A percentile compares a stretch with the other conserved stretches of the same genome.
Conservation (phyloP, 2,329 filamentous ascomycete genomes). For the Lasiodiplodia gonubiensis region DNA sequence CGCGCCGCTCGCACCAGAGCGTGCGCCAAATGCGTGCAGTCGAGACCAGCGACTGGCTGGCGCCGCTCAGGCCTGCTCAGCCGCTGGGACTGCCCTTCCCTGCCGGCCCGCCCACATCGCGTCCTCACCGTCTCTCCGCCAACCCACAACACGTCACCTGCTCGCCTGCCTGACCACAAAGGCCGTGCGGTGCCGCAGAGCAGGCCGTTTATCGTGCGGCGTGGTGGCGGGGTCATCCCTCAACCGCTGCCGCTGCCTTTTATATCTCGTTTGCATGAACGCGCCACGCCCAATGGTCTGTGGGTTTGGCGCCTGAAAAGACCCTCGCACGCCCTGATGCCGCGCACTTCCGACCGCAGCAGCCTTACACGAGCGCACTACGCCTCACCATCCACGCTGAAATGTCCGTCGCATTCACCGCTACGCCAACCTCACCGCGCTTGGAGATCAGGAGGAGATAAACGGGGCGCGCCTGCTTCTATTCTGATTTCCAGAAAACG, state of each 20-base stretch:
- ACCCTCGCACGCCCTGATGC: conserved; percentile 7
- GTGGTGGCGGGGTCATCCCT: conserved; percentile 1
- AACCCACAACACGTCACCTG: conserved; percentile 24
- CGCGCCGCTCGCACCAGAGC: background rate
- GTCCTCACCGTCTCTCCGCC: conserved; percentile 21
- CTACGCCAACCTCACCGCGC: conserved; percentile 19
- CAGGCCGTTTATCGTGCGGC: background rate
- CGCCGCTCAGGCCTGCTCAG: conserved; percentile 6
- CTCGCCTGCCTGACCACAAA: background rate
- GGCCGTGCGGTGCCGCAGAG: conserved; percentile 5
- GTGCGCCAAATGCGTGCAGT: background rate
- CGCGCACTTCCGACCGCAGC: conserved; percentile 3
- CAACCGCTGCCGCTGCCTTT: conserved; percentile 1
- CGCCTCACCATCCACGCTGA: background rate
- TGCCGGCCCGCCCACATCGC: background rate
- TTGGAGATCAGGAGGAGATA: conserved; percentile 22
- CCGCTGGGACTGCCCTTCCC: background rate
- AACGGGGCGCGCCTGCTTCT: conserved; percentile 10
- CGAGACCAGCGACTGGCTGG: conserved; percentile 14
- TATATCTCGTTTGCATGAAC: conserved; percentile 16
- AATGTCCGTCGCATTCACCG: conserved; percentile 15
- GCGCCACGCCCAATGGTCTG: conserved; percentile 1
- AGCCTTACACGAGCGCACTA: conserved; percentile 3
- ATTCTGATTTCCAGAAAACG: conserved; percentile 14
- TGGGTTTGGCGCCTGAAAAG: conserved; percentile 16